Evolutionary conservation across 2,329 filamentous ascomycete species (phyloP).

Genomic region (Ceratocystis harringtonii): DNA sequence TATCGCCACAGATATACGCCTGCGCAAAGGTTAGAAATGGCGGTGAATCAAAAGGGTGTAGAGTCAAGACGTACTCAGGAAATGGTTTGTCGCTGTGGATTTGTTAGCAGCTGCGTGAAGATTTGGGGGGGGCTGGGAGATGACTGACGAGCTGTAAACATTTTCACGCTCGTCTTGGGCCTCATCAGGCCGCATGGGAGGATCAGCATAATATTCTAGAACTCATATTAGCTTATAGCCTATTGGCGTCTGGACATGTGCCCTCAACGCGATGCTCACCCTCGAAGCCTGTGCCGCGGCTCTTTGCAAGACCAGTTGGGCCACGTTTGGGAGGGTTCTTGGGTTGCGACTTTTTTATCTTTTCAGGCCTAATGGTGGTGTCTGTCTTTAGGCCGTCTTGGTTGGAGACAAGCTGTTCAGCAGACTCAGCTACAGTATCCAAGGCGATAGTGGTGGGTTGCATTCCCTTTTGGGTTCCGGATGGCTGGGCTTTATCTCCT

Average conservation of each 20-base stretch:
- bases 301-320: conserved; percentile 22
- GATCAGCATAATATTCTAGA: conserved; percentile 60
- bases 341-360: not conserved
- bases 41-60: too few species aligned
- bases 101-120: conserved; percentile 18
- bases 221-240: not conserved
- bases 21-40: not conserved
- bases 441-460: not conserved
- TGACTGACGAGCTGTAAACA: conserved; percentile 49
- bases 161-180: conserved; percentile 45
- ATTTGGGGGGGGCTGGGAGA: too few species aligned
- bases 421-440: not conserved
- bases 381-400: not conserved
- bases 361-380: not conserved
- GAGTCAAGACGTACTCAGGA: conserved; percentile 32
- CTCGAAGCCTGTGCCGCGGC: conserved; percentile 53
- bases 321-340: not conserved
- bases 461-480: too few species aligned
- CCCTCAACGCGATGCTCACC: conserved; percentile 26
- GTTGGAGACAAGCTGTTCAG: not conserved
- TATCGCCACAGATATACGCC: conserved; percentile 11
- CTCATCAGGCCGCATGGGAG: conserved; percentile 58
- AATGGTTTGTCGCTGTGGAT: conserved; percentile 35
- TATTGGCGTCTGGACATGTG: not conserved
- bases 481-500: not conserved